A percentile compares a stretch with the other conserved stretches of the same genome.
phyloP scores from a whole-genome alignment of 2,329 filamentous ascomycete genomes.

The Trichoderma sp. region DNA sequence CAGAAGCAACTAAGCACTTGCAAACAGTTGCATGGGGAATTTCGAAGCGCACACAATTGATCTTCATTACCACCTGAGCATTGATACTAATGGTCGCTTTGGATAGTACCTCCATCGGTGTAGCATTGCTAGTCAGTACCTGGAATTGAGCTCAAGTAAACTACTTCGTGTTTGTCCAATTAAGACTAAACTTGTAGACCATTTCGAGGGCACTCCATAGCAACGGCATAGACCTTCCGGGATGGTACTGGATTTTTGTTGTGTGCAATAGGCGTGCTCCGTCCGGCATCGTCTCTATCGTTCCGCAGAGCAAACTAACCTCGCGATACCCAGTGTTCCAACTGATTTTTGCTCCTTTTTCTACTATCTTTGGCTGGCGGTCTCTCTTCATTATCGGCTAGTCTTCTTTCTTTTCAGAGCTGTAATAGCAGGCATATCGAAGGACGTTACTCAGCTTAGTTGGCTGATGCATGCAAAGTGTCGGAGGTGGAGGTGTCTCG shows the following conservation, averaged over 20 bases:
- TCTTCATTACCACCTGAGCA: background rate
- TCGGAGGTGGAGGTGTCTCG: background rate
- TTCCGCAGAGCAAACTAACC: background rate
- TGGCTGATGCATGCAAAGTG: background rate
- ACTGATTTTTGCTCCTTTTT: background rate
- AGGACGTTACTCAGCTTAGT: background rate
- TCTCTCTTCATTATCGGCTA: background rate
- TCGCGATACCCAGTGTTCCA: background rate
- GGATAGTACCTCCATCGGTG: background rate
- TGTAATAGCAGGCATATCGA: background rate
- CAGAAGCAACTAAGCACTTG: background rate
- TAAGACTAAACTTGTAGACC: background rate
- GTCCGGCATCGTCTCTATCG: background rate
- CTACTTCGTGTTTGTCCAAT: background rate
- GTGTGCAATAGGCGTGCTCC: background rate
- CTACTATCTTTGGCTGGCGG: background rate
- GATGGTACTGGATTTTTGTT: background rate
- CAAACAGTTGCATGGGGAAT: background rate
- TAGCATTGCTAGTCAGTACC: background rate
- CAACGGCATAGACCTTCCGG: background rate
- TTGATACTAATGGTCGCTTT: background rate
- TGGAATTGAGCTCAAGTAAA: background rate
- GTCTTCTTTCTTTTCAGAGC: background rate
- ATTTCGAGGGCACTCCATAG: background rate
- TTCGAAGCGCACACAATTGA: background rate